Percentiles rank a stretch among this genome's conserved stretches.
Conservation (phyloP, 1,284 basidiomycete species). For the Schizophyllum commune region DNA sequence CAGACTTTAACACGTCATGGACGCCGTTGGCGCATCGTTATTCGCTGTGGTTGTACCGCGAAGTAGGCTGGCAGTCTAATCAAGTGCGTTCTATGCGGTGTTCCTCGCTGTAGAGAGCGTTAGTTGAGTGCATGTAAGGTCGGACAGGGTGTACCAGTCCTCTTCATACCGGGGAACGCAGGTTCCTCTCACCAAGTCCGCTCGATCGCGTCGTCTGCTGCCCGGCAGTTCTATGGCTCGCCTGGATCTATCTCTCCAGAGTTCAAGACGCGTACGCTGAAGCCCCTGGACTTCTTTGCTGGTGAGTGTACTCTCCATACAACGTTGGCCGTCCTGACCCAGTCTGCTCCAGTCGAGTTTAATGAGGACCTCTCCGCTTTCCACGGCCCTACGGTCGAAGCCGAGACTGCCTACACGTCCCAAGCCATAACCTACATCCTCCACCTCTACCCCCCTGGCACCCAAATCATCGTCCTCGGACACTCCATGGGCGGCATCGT, state of each 20-base stretch:
- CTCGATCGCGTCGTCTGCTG: conserved; percentile 88
- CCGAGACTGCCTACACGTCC: conserved; percentile 76
- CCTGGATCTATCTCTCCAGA: conserved; percentile 44
- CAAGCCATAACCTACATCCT: conserved; percentile 74
- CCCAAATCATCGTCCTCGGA: conserved; percentile 71
- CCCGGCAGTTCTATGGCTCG: conserved; percentile 67
- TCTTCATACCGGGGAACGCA: conserved; percentile 97
- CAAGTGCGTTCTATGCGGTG: conserved; percentile 34
- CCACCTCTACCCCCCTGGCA: conserved; percentile 60
- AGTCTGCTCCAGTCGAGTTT: conserved; percentile 67
- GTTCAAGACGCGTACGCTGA: conserved; percentile 37
- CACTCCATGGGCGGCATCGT: conserved; percentile 99
- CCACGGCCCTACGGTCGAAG: conserved; percentile 81
- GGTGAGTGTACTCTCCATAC: conserved; percentile 34
- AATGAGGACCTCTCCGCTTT: conserved; percentile 98
- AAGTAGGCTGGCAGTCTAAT: conserved; percentile 74
- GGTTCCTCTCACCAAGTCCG: conserved; percentile 93
- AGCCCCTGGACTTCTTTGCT: conserved; percentile 78
- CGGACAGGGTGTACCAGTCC: conserved; percentile 61
- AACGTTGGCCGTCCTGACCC: not conserved
- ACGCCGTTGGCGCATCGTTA: conserved; percentile 70
- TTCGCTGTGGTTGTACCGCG: conserved; percentile 85
- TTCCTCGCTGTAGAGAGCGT: conserved; percentile 2
- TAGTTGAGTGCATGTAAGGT: conserved; percentile 25
- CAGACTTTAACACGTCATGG: conserved; percentile 55